phyloP scores from a whole-genome alignment of 2,329 filamentous ascomycete genomes.

The Scedosporium minutisporum region DNA sequence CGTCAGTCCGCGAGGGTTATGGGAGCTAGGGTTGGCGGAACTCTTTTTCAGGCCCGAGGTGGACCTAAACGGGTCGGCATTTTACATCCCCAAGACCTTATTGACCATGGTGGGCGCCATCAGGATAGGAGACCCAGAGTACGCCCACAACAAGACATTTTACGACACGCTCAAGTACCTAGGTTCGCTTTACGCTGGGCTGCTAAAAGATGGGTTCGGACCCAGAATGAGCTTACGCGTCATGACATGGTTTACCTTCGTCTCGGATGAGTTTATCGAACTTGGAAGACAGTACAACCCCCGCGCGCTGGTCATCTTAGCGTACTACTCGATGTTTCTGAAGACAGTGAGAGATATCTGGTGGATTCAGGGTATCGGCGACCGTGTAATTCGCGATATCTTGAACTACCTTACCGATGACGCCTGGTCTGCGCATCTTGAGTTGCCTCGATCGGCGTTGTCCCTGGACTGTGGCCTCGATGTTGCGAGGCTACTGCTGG shows the following conservation, averaged over 20 bases:
- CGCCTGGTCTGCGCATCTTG: not conserved
- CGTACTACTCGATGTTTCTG: conserved; percentile 41
- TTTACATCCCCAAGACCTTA: conserved; percentile 36
- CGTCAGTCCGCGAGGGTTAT: conserved; percentile 19
- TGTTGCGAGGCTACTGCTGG: not conserved
- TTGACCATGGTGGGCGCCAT: conserved; percentile 41
- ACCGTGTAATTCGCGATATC: conserved; percentile 36
- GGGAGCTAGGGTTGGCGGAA: conserved; percentile 32
- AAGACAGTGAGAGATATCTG: conserved; percentile 33
- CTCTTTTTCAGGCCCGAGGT: conserved; percentile 41
- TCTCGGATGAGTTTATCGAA: conserved; percentile 33
- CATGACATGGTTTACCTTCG: conserved; percentile 43
- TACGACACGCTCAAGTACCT: conserved; percentile 37
- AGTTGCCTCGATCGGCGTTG: not conserved
- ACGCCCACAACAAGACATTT: conserved; percentile 28
- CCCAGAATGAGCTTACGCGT: conserved; percentile 34
- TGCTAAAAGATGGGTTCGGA: conserved; percentile 29
- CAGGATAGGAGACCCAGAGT: conserved; percentile 30
- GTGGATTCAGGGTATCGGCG: conserved; percentile 39
- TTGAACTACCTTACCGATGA: conserved; percentile 7
- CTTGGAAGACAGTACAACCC: conserved; percentile 31
- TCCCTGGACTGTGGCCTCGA: not conserved
- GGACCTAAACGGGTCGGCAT: conserved; percentile 30
- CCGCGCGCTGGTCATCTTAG: conserved; percentile 40
- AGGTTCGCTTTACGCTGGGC: conserved; percentile 40